Base-by-base conservation (phyloP, 2,329 filamentous ascomycete genomes). In the Fusarium duplospermum region DNA sequence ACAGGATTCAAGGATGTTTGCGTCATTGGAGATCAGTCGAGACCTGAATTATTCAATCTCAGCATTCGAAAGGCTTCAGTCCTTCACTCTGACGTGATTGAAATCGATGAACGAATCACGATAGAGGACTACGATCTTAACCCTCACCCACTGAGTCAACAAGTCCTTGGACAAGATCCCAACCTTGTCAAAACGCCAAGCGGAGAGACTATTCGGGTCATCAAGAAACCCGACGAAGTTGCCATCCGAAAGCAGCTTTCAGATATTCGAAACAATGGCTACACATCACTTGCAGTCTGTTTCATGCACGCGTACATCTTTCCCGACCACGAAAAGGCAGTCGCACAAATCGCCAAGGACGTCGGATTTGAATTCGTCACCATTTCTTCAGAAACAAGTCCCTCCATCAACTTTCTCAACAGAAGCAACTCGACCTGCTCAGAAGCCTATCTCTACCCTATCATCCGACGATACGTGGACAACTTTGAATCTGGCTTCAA, bases 241-340 rank as follows among this genome's bases (percentile, higher is more conserved):
- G 81, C 83, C 29, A 88, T 91, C 66, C 81, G 85, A 66, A 76
- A 83, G n/a, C 87, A 92, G 74, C 81, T 93, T n/a, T 85, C 91
- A 72, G 81, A 84, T 2, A 84, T 93, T 0, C 90, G 88, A 59
- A 87, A 90, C 10, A 88, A 93, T 62, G 92, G 91, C 1, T 90
- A 95, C 77, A 87, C 87, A 72, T 96, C 93, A 77, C 90, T 97
- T 71, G 94, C 94, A 9, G 93, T 97, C 4, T 96, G 93, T 71
- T 84, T 97, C 69, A 94, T 97, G 91, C 94, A 97, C 79, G 92
- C 92, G 2, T 97, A 97, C 79, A 95, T 94, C 0, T 97, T 93
- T 78, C 94, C 94, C 1, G 89, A 93, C 36, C 94, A 97, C 75
- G 94, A 98, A 81, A 89, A 90, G 1, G 77, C 93, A 22, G 87